Evolutionary conservation across 192 early-diverging fungal species (phyloP).

Genomic region (Backusella liffmaniae): DNA sequence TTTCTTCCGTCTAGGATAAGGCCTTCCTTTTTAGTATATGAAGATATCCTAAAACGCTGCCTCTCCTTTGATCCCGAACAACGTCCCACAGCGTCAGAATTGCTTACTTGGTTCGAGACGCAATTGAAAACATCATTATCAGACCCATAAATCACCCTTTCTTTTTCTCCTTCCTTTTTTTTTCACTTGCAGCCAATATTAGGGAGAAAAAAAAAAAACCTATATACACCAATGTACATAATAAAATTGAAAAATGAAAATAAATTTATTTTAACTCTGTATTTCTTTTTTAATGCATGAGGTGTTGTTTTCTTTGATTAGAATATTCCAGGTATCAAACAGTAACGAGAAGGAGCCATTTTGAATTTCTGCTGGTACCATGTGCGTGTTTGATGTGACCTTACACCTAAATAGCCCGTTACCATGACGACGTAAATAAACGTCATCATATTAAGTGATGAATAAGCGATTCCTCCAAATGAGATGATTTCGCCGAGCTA

Average conservation of each 20-base stretch:
- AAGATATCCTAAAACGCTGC: not conserved
- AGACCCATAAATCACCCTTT: not conserved
- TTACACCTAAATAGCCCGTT: constrained; percentile 4
- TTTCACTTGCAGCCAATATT: not conserved
- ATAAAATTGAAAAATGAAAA: not conserved
- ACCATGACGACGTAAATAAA: constrained; percentile 1
- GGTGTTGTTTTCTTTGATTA: not conserved
- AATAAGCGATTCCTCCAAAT: constrained; percentile 10
- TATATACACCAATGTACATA: not conserved
- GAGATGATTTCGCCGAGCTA: constrained; percentile 31
- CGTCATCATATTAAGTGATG: constrained; percentile 9
- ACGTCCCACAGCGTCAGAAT: not conserved
- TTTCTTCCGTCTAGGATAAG: not conserved
- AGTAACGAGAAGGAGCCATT: not conserved
- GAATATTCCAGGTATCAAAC: constrained; percentile 16
- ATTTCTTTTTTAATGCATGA: not conserved
- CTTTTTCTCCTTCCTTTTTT: not conserved
- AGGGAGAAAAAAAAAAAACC: not conserved
- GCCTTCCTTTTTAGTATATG: not conserved
- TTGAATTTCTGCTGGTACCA: constrained; percentile 22
- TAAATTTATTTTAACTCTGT: not conserved
- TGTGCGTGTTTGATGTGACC: constrained; percentile 19
- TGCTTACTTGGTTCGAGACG: not conserved
- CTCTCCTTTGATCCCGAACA: not conserved
- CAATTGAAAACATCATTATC: not conserved